phyloP scores from a whole-genome alignment of 805 yeast species.

The Barnettozyma pratensis region DNA sequence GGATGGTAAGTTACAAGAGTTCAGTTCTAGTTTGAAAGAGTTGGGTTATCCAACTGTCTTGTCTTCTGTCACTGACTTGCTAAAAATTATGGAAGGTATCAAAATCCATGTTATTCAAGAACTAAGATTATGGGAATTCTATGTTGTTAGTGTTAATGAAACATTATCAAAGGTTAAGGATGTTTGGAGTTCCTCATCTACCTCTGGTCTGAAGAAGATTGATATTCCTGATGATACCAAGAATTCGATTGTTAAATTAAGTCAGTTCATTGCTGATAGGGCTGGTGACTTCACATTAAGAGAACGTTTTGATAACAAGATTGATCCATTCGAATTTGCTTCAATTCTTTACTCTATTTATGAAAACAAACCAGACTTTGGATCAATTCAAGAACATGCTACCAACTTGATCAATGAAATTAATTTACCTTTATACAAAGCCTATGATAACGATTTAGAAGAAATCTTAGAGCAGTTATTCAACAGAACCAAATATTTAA shows the following conservation, averaged over 20 bases:
- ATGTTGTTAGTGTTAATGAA: slow-evolving; percentile 56
- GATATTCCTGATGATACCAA: slow-evolving; percentile 42
- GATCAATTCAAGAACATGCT: slow-evolving; percentile 36
- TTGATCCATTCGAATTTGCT: slow-evolving; percentile 49
- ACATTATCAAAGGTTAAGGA: slow-evolving; percentile 36
- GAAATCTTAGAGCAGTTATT: slow-evolving; percentile 64
- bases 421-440: slow-evolving; percentile 64
- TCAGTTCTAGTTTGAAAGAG: slow-evolving; percentile 50
- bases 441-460: slow-evolving; percentile 68
- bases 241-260: slow-evolving; percentile 37
- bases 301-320: slow-evolving; percentile 43
- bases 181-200: slow-evolving; percentile 27
- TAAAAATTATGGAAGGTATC: slow-evolving; percentile 60
- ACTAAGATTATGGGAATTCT: slow-evolving; percentile 82
- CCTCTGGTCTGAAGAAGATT: slow-evolving; percentile 24
- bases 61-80: slow-evolving; percentile 47
- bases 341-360: slow-evolving; percentile 40
- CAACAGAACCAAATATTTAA: slow-evolving; percentile 70
- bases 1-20: slow-evolving; percentile 62
- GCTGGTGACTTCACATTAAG: slow-evolving; percentile 39
- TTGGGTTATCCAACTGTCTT: slow-evolving; percentile 61
- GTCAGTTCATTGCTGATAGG: slow-evolving; percentile 40
- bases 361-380: slow-evolving; percentile 19
- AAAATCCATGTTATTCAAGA: slow-evolving; percentile 60
- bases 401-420: slow-evolving; percentile 64